phyloP scores from a whole-genome alignment of 257 asterid genomes.

The Leonotis leonurus region DNA sequence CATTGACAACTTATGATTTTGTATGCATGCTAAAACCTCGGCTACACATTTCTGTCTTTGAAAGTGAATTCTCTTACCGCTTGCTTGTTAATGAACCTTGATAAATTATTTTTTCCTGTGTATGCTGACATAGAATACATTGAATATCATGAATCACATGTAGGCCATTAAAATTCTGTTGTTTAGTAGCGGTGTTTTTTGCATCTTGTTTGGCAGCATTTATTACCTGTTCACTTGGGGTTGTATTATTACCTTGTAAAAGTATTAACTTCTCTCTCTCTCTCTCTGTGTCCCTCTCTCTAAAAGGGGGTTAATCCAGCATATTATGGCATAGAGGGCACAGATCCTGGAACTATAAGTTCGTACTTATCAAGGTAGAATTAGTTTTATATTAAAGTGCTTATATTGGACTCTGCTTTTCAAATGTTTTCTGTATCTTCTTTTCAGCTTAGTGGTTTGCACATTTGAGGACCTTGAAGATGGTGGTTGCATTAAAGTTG shows the following conservation, averaged over 20 bases:
- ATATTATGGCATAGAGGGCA: conserved; percentile 80
- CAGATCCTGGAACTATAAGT: conserved; percentile 67
- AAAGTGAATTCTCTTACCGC: neutral
- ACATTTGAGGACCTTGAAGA: conserved; percentile 98
- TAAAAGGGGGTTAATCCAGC: conserved; percentile 85
- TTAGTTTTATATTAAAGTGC: conserved; percentile 5
- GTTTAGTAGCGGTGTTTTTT: neutral
- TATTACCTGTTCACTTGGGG: neutral
- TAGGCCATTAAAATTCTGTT: neutral
- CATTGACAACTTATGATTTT: neutral
- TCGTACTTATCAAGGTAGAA: conserved; percentile 86
- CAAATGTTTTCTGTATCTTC: conserved; percentile 8
- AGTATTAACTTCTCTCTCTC: neutral
- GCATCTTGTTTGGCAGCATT: neutral
- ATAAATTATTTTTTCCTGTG: neutral
- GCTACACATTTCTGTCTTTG: conserved; percentile 8
- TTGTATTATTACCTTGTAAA: conserved; percentile 1
- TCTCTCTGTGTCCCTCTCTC: conserved; percentile 13
- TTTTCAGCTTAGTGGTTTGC: conserved; percentile 60
- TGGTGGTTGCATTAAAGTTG: conserved; percentile 84
- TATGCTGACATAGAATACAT: conserved; percentile 5
- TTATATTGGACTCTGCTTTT: conserved; percentile 14
- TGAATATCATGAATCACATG: neutral
- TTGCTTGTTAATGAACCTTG: neutral
- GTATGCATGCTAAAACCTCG: neutral